Evolutionary conservation across 139 green algal species (phyloP).

Genomic region (Spirogloea muscicola): DNA sequence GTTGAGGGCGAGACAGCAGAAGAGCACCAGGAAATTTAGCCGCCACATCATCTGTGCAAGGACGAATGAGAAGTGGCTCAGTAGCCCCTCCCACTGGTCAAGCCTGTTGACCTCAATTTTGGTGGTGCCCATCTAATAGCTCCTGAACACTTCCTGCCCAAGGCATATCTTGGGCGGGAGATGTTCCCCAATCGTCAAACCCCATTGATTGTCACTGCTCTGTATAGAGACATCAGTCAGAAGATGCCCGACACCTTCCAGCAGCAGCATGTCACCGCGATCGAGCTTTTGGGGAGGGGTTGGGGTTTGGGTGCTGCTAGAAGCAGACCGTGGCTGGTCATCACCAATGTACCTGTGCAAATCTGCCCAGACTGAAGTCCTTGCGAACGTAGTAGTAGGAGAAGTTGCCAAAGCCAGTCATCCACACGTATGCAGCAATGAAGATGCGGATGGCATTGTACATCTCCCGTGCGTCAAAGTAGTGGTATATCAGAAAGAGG

Average conservation of each 20-base stretch:
- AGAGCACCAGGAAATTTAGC: constrained; percentile 88
- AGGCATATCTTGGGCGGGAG: too few relatives aligned
- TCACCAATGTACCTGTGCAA: constrained; percentile 46
- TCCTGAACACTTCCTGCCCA: too few relatives aligned
- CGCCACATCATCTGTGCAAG: constrained; percentile 95
- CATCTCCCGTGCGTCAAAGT: constrained; percentile 83
- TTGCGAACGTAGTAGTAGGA: constrained; percentile 86
- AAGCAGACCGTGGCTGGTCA: neutral
- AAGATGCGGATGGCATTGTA: constrained; percentile 98
- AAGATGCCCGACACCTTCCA: too few relatives aligned
- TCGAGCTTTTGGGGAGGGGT: neutral
- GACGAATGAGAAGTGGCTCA: too few relatives aligned
- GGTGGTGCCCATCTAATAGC: too few relatives aligned
- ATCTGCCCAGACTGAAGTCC: constrained; percentile 63
- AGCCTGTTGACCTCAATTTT: too few relatives aligned
- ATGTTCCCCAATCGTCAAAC: too few relatives aligned
- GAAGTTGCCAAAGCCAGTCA: constrained; percentile 97
- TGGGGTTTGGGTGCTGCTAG: too few relatives aligned
- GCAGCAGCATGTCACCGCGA: too few relatives aligned
- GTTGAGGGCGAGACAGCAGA: constrained; percentile 70
- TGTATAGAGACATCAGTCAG: too few relatives aligned
- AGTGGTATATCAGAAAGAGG: constrained; percentile 94
- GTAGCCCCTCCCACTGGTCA: too few relatives aligned
- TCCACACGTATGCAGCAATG: constrained; percentile 96
- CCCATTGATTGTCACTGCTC: too few relatives aligned